Percentiles rank a stretch among this genome's conserved stretches.
phyloP scores from a whole-genome alignment of 345 rosid genomes.

The Corchorus capsularis region DNA sequence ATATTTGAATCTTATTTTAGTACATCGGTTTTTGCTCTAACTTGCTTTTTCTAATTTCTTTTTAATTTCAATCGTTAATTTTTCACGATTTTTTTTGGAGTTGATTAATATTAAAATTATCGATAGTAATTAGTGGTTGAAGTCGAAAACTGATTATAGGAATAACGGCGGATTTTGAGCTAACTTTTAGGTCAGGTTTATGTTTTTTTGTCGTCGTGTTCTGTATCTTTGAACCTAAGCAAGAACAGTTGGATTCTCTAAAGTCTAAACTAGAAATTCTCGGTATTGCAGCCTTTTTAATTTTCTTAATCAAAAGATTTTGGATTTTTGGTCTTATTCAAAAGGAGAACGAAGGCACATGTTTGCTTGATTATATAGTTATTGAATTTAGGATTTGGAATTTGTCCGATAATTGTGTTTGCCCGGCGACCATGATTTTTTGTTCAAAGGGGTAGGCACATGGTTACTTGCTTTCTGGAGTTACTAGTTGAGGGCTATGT shows the following conservation, averaged over 20 bases:
- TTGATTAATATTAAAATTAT: not conserved
- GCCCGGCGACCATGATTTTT: not conserved
- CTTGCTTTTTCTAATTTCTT: not conserved
- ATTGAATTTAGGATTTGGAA: constrained; percentile 1
- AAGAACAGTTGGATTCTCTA: constrained; percentile 25
- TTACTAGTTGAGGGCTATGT: constrained; percentile 26
- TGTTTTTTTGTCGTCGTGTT: constrained; percentile 22
- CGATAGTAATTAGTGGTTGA: not conserved
- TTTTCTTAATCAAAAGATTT: not conserved
- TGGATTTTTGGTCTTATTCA: not conserved
- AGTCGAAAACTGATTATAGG: not conserved
- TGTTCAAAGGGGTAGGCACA: constrained; percentile 26
- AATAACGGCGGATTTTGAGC: constrained; percentile 12
- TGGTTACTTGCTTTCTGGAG: constrained; percentile 25
- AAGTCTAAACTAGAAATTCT: constrained; percentile 12
- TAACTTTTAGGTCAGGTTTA: constrained; percentile 27
- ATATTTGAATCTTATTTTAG: not conserved
- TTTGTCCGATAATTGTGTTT: constrained; percentile 5
- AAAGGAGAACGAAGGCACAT: constrained; percentile 25
- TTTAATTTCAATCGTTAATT: not conserved
- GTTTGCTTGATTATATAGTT: constrained; percentile 22
- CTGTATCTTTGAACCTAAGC: constrained; percentile 39
- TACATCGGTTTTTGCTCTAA: not conserved
- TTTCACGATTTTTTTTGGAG: not conserved
- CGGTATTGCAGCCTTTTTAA: not conserved